Evolutionary conservation across 2,329 filamentous ascomycete species (phyloP).

Genomic region (Diaporthe eres): DNA sequence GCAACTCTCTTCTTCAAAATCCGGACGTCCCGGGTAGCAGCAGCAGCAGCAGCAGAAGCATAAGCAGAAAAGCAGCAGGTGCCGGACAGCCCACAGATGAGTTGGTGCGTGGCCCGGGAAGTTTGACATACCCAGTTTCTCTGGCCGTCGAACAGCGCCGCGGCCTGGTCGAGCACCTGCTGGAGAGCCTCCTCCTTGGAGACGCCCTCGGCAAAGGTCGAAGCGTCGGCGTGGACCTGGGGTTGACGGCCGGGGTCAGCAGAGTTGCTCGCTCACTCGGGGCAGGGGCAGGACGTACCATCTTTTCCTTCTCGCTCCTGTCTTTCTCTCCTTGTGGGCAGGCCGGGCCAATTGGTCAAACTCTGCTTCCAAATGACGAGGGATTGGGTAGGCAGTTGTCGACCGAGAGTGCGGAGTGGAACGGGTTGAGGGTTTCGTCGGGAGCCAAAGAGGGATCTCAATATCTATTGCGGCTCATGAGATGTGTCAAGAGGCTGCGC

Average conservation of each 20-base stretch:
- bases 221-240: constrained; percentile 84
- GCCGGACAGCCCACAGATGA: not conserved
- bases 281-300: not conserved
- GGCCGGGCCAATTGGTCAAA: not conserved
- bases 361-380: not conserved
- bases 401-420: not conserved
- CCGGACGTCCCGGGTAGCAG: not conserved
- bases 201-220: constrained; percentile 77
- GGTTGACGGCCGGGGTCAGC: not conserved
- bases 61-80: not conserved
- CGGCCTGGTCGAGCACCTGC: constrained; percentile 79
- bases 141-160: constrained; percentile 78
- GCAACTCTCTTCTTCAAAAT: not conserved
- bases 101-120: not conserved
- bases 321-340: not conserved
- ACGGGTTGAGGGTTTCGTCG: too few species aligned
- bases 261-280: not conserved
- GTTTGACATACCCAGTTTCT: constrained; percentile 78
- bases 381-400: not conserved
- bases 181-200: constrained; percentile 81
- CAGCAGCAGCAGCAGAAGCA: not conserved
- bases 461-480: not conserved
- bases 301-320: not conserved
- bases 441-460: not conserved
- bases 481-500: constrained; percentile 11